phyloP scores from a whole-genome alignment of 1,139 yeast genomes.

The Debaryomycetaceae sp. region DNA sequence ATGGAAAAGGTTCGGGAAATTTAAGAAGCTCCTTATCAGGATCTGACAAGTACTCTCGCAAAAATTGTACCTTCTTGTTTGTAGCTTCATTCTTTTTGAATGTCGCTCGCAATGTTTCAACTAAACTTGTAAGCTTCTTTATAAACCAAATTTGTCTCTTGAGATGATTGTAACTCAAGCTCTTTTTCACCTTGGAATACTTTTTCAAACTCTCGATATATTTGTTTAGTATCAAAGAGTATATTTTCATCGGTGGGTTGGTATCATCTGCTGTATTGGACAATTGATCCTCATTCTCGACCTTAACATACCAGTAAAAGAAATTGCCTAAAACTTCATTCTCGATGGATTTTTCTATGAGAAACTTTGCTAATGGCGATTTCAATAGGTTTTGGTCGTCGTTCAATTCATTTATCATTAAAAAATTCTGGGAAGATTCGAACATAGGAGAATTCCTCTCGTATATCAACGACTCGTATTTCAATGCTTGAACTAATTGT shows the following conservation, averaged over 20 bases:
- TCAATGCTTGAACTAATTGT: conserved; percentile 89
- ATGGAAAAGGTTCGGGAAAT: conserved; percentile 52
- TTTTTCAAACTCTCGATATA: conserved; percentile 38
- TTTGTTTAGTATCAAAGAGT: conserved; percentile 34
- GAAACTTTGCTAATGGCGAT: conserved; percentile 74
- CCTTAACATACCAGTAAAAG: conserved; percentile 89
- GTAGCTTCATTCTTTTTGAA: conserved; percentile 46
- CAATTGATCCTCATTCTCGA: conserved; percentile 74
- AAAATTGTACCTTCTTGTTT: conserved; percentile 38
- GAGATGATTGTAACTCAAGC: conserved; percentile 36
- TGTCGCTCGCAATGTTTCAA: conserved; percentile 36
- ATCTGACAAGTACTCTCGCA: conserved; percentile 39
- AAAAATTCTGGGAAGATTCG: conserved; percentile 11
- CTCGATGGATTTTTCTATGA: conserved; percentile 67
- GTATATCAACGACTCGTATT: conserved; percentile 53
- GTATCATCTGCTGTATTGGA: conserved; percentile 11
- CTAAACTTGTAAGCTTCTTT: conserved; percentile 39
- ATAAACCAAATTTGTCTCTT: conserved; percentile 46
- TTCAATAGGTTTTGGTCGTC: conserved; percentile 19
- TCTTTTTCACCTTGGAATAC: conserved; percentile 25
- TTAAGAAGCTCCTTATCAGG: conserved; percentile 39
- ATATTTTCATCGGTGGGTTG: conserved; percentile 18
- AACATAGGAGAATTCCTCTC: conserved; percentile 8
- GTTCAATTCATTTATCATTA: conserved; percentile 18
- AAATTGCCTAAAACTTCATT: conserved; percentile 72